Evolutionary conservation across 2,329 filamentous ascomycete genomes (phyloP).

Genomic region (Diaporthe sp.): DNA sequence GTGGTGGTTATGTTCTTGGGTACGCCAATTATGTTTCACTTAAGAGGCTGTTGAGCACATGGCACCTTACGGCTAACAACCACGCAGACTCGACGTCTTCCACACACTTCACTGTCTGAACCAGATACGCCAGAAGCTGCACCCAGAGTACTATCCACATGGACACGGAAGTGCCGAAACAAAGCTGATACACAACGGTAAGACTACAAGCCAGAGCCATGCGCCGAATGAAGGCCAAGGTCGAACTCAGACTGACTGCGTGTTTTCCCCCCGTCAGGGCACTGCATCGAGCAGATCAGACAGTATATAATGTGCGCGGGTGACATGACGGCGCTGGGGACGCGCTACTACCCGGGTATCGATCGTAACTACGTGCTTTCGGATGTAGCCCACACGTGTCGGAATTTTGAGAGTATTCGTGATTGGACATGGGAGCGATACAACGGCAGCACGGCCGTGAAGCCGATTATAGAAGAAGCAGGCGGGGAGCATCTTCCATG

Average conservation of each 20-base stretch:
- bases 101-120: background rate
- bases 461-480: background rate
- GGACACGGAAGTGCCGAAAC: background rate
- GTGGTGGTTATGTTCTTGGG: background rate
- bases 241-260: background rate
- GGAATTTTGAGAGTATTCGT: background rate
- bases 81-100: background rate
- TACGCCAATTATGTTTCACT: background rate
- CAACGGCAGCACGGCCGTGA: background rate
- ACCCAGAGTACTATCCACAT: background rate
- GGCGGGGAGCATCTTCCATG: background rate
- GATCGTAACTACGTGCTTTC: background rate
- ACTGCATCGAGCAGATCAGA: background rate
- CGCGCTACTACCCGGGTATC: background rate
- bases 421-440: background rate
- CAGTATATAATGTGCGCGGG: background rate
- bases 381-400: background rate
- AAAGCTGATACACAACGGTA: background rate
- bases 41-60: background rate
- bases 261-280: background rate
- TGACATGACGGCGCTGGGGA: background rate
- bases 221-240: background rate
- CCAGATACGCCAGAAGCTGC: background rate
- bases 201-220: background rate
- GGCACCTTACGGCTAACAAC: background rate